phyloP scores from a whole-genome alignment of 768 basidiomycete species.

The Tephrocybe rancida region DNA sequence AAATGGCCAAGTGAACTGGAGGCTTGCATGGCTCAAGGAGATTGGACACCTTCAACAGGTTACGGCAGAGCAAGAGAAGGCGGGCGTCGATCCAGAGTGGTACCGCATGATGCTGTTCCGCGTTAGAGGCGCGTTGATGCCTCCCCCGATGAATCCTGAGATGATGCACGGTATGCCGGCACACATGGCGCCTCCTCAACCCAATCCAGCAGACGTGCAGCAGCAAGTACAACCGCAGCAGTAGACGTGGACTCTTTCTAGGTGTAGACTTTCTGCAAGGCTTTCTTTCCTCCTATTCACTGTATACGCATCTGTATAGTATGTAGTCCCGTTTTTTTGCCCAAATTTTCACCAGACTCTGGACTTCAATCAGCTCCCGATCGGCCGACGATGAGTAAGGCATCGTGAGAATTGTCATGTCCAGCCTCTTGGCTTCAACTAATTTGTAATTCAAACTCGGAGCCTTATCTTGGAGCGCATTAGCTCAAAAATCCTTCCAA shows the following conservation, averaged over 20 bases:
- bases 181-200: slow-evolving; percentile 42
- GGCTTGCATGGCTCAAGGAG: slow-evolving; percentile 79
- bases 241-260: neutral
- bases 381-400: slow-evolving; percentile 16
- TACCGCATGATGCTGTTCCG: slow-evolving; percentile 84
- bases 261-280: neutral
- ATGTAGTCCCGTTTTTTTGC: neutral
- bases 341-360: too few species aligned
- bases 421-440: neutral
- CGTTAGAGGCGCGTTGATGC: slow-evolving; percentile 75
- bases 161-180: slow-evolving; percentile 48
- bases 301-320: neutral
- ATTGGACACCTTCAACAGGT: slow-evolving; percentile 72
- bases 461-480: neutral
- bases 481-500: neutral
- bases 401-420: slow-evolving; percentile 1
- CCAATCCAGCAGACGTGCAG: slow-evolving; percentile 39
- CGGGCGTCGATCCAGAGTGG: slow-evolving; percentile 82
- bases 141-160: slow-evolving; percentile 52
- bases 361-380: neutral
- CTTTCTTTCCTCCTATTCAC: neutral
- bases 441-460: slow-evolving; percentile 5
- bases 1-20: slow-evolving; percentile 81
- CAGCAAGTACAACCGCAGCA: slow-evolving; percentile 14
- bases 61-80: slow-evolving; percentile 83